Evolutionary conservation across 1,139 yeast species (phyloP).

Genomic region (Nakaseomyces glabratus): DNA sequence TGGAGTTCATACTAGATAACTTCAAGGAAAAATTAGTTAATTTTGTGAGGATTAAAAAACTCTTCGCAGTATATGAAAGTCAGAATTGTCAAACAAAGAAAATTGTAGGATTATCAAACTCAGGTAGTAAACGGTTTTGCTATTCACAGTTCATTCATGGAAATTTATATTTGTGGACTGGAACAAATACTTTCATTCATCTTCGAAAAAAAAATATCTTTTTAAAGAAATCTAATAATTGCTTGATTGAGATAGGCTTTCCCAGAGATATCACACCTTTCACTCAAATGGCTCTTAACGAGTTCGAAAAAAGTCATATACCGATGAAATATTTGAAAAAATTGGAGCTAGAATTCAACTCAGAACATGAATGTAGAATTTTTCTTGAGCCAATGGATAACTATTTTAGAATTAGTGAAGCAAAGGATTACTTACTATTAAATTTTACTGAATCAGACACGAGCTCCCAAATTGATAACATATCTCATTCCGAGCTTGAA

Average conservation of each 20-base stretch:
- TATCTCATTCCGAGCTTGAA: too few species aligned
- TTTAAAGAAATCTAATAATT: background rate
- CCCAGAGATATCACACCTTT: constrained; percentile 7
- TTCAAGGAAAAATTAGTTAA: background rate
- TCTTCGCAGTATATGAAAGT: too few species aligned
- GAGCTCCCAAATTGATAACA: constrained; percentile 7
- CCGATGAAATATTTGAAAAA: constrained; percentile 5
- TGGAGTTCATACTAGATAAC: background rate
- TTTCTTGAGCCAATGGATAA: constrained; percentile 12
- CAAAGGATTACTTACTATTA: constrained; percentile 16
- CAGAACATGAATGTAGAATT: constrained; percentile 6
- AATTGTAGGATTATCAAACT: background rate
- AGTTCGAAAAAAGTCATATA: background rate
- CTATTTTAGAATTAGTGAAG: constrained; percentile 22
- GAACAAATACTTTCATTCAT: background rate
- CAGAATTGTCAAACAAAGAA: too few species aligned
- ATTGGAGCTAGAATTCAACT: constrained; percentile 14
- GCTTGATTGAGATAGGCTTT: too few species aligned
- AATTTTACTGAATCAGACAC: constrained; percentile 13
- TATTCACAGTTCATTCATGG: constrained; percentile 1
- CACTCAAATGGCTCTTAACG: constrained; percentile 3
- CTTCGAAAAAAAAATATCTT: background rate
- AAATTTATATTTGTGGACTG: constrained; percentile 3
- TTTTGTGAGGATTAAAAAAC: background rate
- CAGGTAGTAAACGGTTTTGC: background rate